phyloP scores from a whole-genome alignment of 495 filamentous ascomycete genomes.

The Daldinia concentrica region DNA sequence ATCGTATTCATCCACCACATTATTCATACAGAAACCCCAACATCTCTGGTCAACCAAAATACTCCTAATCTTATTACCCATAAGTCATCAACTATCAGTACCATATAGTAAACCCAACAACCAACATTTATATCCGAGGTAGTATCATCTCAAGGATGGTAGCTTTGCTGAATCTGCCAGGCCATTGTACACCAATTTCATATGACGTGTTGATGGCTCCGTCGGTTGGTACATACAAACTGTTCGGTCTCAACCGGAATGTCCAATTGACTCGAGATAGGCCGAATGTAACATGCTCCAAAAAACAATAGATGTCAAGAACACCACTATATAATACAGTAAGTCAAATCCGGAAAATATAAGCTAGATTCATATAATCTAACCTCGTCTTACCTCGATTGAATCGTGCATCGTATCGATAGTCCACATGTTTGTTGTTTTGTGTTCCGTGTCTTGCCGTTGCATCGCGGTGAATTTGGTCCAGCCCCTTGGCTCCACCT shows the following conservation, averaged over 20 bases:
- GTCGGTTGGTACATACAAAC: constrained; percentile 20
- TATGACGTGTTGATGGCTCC: constrained; percentile 12
- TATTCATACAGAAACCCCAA: constrained; percentile 18
- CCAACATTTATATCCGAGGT: constrained; percentile 1
- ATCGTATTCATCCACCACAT: constrained; percentile 14
- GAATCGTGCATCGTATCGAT: constrained; percentile 31
- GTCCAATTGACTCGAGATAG: constrained; percentile 28
- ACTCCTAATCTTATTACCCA: background rate
- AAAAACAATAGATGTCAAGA: constrained; percentile 5
- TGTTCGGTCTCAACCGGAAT: constrained; percentile 9
- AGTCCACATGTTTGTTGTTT: constrained; percentile 13
- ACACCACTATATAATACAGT: constrained; percentile 15
- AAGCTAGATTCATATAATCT: background rate
- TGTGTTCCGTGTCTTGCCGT: constrained; percentile 37
- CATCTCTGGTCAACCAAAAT: constrained; percentile 18
- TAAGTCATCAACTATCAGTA: constrained; percentile 15
- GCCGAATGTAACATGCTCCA: constrained; percentile 25
- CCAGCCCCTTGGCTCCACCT: constrained; percentile 39
- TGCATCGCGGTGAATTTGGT: constrained; percentile 35
- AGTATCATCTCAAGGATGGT: constrained; percentile 6
- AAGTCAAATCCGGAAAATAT: constrained; percentile 18
- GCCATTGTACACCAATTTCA: constrained; percentile 17
- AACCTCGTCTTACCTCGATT: constrained; percentile 25
- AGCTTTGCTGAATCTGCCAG: constrained; percentile 4
- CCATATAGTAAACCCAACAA: constrained; percentile 6